Percentiles rank a stretch among this genome's conserved stretches.
phyloP scores from a whole-genome alignment of 192 early-diverging fungal species.

The Globomyces pollinis-pini region DNA sequence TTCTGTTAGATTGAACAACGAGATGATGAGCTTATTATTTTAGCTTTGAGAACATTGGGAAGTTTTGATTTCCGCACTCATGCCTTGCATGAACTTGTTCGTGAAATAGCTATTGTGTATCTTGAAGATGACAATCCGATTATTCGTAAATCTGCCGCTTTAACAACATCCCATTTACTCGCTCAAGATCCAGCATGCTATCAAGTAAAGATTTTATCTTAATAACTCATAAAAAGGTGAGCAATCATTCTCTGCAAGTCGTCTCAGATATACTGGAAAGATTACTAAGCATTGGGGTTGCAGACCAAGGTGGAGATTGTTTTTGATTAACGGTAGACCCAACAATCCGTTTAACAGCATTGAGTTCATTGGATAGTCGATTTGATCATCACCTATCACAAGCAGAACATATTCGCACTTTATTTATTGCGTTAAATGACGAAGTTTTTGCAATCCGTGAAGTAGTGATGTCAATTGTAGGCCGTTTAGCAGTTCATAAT shows the following conservation, averaged over 20 bases:
- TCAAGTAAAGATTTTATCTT: too few relatives aligned
- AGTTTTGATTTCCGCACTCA: conserved; percentile 74
- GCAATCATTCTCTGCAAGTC: conserved; percentile 68
- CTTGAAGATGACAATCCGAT: conserved; percentile 68
- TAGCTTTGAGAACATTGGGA: conserved; percentile 77
- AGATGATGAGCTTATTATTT: conserved; percentile 65
- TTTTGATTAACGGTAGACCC: too few relatives aligned
- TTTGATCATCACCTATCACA: conserved; percentile 89
- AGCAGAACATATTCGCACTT: conserved; percentile 78
- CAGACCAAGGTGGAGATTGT: too few relatives aligned
- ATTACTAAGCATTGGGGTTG: conserved; percentile 79
- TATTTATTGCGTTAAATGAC: conserved; percentile 87
- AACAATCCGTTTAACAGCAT: conserved; percentile 65
- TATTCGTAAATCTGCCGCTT: conserved; percentile 75
- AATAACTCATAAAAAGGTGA: too few relatives aligned
- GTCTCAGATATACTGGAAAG: conserved; percentile 83
- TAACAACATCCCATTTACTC: conserved; percentile 77
- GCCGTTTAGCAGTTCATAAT: conserved; percentile 75
- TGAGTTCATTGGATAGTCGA: conserved; percentile 66
- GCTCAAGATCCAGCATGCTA: conserved; percentile 74
- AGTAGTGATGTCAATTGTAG: conserved; percentile 75
- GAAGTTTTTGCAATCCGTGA: conserved; percentile 83
- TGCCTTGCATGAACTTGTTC: conserved; percentile 76
- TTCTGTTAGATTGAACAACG: conserved; percentile 39
- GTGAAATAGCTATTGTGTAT: conserved; percentile 75